A percentile compares a stretch with the other conserved stretches of the same genome.
Conservation (phyloP, 2,329 filamentous ascomycete species). For the Reticulascus tulasneorum region DNA sequence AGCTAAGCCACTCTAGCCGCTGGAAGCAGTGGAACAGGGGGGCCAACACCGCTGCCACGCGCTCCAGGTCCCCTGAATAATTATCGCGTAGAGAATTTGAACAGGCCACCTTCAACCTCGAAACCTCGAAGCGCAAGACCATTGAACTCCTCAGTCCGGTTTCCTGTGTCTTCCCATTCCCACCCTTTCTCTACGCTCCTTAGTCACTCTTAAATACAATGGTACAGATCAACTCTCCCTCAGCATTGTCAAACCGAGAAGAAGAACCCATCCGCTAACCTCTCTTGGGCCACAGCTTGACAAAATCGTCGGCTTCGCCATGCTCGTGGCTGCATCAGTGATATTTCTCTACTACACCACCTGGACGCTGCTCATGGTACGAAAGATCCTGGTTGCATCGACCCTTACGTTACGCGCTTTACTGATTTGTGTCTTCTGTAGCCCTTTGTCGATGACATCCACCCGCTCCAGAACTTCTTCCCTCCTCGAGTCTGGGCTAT, state of each 20-base stretch:
- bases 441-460: constrained; percentile 96
- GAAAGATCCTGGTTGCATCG: constrained; percentile 19
- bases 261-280: no score
- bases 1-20: no score
- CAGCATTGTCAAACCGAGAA: no score
- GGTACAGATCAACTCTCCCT: no score
- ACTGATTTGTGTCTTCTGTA: no score
- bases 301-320: constrained; percentile 69
- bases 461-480: constrained; percentile 91
- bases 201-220: neutral
- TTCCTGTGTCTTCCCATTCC: no score
- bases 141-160: no score
- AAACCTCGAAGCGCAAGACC: no score
- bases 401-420: no score
- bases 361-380: constrained; percentile 96
- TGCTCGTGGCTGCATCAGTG: constrained; percentile 62
- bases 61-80: neutral
- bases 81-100: neutral
- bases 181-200: constrained; percentile 12
- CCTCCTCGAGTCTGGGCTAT: constrained; percentile 98
- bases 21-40: no score
- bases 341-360: constrained; percentile 86
- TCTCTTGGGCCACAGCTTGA: constrained; percentile 65
- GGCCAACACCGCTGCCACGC: no score
- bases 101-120: neutral